Base-by-base conservation (phyloP, 495 filamentous ascomycete species). In the Aspergillus funiculosus region DNA sequence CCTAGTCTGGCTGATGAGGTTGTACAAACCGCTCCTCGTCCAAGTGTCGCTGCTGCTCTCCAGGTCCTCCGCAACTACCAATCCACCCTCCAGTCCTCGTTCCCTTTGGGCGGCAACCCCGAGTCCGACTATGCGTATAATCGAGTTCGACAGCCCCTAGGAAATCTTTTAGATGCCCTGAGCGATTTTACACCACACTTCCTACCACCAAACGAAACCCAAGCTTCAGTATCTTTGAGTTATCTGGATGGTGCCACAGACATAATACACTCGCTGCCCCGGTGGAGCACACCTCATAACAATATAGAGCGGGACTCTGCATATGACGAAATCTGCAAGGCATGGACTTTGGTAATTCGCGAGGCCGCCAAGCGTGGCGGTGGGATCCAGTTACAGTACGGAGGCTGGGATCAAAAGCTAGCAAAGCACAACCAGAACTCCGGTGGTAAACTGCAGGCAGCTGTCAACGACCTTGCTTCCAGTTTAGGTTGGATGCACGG, bases 111-210 rank as follows among this genome's bases (percentile, higher is more conserved):
- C 54, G 79, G 81, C 54, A 82, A 86, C 36, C 74, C 80, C 26
- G 82, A 79, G 44, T 91, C 88, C 18, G 94, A 97, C 52, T 98
- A 98, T 67, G 81, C 88, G 17, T 97, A 94, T 60, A 94, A 95
- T 63, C 82, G 92, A 58, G 89, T 97, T 21, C 83, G 83, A 38
- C 85, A 89, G 52, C 78, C 83, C 28, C 76, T 98, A 2, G 68
- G 78, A 20, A 81, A 85, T 17, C 80, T 98, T 25, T 76, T 95
- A 39, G 89, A 97, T 48, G 88, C 92, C 34, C 73, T 98, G 42
- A 81, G 81, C 56, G 92, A 98, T 55, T 98, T 90, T 60, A 95
- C 88, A 3, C 89, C 89, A 7, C 89, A 95, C 61, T 98, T 92
- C 55, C 81, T 98, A 3, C 94, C 92, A 8, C 92, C 92, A 0